Conservation (phyloP, 352 stramenopile species). For the Saprolegnia parasitica region DNA sequence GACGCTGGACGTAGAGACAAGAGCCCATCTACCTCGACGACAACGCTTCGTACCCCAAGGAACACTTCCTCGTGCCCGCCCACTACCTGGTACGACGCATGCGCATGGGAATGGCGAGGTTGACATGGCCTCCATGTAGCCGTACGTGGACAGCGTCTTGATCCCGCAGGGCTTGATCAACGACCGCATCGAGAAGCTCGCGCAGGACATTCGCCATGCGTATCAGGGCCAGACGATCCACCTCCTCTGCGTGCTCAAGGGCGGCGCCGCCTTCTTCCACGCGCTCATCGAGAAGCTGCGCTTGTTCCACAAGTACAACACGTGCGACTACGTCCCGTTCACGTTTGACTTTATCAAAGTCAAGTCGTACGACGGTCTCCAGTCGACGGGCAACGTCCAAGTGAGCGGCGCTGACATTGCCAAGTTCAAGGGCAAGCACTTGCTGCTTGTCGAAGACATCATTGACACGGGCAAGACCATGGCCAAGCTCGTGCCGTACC, state of each 20-base stretch:
- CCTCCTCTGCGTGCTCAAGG: slow-evolving; percentile 90
- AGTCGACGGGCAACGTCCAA: slow-evolving; percentile 89
- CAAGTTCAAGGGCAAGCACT: slow-evolving; percentile 86
- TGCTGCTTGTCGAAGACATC: slow-evolving; percentile 97
- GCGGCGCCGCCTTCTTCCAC: slow-evolving; percentile 86
- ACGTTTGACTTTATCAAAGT: slow-evolving; percentile 93
- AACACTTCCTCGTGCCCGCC: slow-evolving; percentile 72
- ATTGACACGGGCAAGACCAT: slow-evolving; percentile 96
- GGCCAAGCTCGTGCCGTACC: slow-evolving; percentile 82
- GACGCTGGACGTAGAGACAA: slow-evolving; percentile 9
- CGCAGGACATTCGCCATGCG: slow-evolving; percentile 85
- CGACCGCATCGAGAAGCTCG: slow-evolving; percentile 89
- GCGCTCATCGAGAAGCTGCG: slow-evolving; percentile 79
- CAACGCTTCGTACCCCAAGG: slow-evolving; percentile 57
- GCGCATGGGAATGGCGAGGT: neutral
- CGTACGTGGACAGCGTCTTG: slow-evolving; percentile 80
- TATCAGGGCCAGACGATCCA: slow-evolving; percentile 88
- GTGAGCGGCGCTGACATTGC: slow-evolving; percentile 80
- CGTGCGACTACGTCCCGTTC: slow-evolving; percentile 86
- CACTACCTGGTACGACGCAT: slow-evolving; percentile 44
- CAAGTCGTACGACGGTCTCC: slow-evolving; percentile 92
- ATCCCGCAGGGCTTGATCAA: slow-evolving; percentile 86
- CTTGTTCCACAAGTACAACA: slow-evolving; percentile 84
- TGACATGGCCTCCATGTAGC: slow-evolving; percentile 31
- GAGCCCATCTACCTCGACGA: slow-evolving; percentile 52